phyloP scores from a whole-genome alignment of 2,329 filamentous ascomycete species.

The Tolypocladium sp. region DNA sequence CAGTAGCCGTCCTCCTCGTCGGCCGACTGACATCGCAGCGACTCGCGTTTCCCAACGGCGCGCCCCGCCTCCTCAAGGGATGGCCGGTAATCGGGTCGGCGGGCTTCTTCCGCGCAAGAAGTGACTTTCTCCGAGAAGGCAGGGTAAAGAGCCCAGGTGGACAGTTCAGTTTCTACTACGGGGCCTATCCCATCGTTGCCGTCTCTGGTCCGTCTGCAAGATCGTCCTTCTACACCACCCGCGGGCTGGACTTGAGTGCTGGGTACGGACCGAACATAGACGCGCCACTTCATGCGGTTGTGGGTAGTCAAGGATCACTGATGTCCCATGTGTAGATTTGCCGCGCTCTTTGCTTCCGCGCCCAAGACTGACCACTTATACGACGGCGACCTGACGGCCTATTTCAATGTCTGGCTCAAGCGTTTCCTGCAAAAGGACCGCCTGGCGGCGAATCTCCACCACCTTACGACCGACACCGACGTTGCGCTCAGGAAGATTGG shows the following conservation, averaged over 20 bases:
- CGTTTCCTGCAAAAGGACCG: conserved; percentile 27
- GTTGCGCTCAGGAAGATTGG: background rate
- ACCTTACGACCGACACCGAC: conserved; percentile 31
- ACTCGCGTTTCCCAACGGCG: conserved; percentile 11
- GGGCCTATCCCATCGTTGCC: conserved; percentile 32
- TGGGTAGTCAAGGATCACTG: background rate
- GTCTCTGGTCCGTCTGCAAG: conserved; percentile 32
- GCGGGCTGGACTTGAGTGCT: conserved; percentile 30
- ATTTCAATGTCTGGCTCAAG: conserved; percentile 20
- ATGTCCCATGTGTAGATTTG: conserved; percentile 11
- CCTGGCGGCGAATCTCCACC: conserved; percentile 26
- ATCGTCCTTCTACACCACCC: conserved; percentile 34
- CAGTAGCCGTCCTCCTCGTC: conserved; percentile 1
- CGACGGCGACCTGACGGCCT: conserved; percentile 11
- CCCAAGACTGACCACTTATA: conserved; percentile 12
- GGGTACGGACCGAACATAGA: conserved; percentile 21
- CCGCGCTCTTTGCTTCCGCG: conserved; percentile 18
- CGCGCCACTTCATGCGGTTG: background rate
- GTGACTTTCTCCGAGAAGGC: conserved; percentile 31
- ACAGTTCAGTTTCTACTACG: conserved; percentile 40
- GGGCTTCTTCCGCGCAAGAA: conserved; percentile 35
- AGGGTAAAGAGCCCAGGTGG: conserved; percentile 22
- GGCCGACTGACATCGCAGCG: conserved; percentile 4
- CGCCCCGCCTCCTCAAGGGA: conserved; percentile 13
- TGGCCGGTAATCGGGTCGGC: conserved; percentile 34